Base-by-base conservation (phyloP, 139 green algal species). In the Diplosphaera chodatii region DNA sequence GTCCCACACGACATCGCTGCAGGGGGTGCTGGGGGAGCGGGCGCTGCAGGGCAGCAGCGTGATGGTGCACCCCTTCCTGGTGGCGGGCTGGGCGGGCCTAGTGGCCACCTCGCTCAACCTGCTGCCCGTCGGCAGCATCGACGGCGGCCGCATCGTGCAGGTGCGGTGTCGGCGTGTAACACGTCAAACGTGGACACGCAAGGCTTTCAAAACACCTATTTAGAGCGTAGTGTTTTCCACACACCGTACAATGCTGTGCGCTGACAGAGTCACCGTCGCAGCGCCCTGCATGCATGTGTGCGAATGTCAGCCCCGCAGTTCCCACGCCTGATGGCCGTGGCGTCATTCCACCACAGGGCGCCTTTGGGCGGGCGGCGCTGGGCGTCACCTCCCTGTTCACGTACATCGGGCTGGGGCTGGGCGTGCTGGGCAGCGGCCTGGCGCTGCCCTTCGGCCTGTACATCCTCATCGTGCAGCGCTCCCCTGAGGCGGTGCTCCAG, bases 361-460 rank as follows among this genome's bases (percentile, higher is more conserved):
- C 85, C 25, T 90, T 76, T 72, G 90, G 89, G 27, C 76, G 69
- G 29, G 74, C 75, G 55, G 76, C 83, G 1, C 83, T 97, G 30
- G 71, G 74, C 32, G 77, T 96, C 27, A 83, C 86, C 40, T 86
- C 83, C 33, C 86, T 97, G 67, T 88, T 94, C 67, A 88, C 83
- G 0, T 97, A 96, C 68, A 82, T 92, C 27, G 87, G 89, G 28
- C 83, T 96, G 40, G 91, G 80, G 0, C 74, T 96, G 23, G 89
- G 89, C 32, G 65, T 96, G 21, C 78, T 96, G 55, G 91, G 90
- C 55, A 80, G 68, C 72, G 81, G 74, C 37, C 80, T 97, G 67
- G 81, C 86, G 1, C 75, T 96, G 37, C 90, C 91, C 15, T 97
- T 93, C 73, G 91, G 91, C 1, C 83, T 97, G 27, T 96, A 90